phyloP scores from a whole-genome alignment of 768 basidiomycete species.

The Tricholoma hemisulphureum region DNA sequence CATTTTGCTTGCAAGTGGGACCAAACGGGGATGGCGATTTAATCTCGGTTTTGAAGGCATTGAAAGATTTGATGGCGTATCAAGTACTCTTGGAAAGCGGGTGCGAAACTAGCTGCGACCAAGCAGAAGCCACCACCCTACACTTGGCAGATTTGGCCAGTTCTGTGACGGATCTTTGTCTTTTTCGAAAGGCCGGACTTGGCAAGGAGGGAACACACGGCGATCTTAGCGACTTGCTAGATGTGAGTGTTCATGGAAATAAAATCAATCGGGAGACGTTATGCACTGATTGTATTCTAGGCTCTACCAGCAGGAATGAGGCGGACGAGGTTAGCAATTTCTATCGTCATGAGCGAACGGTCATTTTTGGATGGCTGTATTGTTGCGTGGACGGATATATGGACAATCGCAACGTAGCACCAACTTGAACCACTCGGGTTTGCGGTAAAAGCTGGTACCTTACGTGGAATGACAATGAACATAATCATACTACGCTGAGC shows the following conservation, averaged over 20 bases:
- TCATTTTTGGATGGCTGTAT: constrained; percentile 55
- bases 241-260: constrained; percentile 31
- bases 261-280: neutral
- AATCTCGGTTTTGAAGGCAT: neutral
- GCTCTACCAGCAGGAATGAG: constrained; percentile 32
- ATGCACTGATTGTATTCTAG: constrained; percentile 26
- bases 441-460: neutral
- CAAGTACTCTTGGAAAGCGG: constrained; percentile 13
- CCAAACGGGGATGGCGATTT: neutral
- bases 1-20: constrained; percentile 5
- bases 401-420: neutral
- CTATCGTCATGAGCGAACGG: constrained; percentile 46
- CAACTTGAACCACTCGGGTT: too few species aligned
- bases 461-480: neutral
- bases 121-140: neutral
- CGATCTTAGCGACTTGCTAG: constrained; percentile 37
- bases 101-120: neutral
- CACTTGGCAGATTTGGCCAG: constrained; percentile 13
- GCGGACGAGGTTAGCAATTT: constrained; percentile 45
- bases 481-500: neutral
- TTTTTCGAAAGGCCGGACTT: constrained; percentile 25
- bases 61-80: constrained; percentile 15
- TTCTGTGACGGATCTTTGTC: constrained; percentile 31
- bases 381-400: constrained; percentile 38
- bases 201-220: constrained; percentile 23